Evolutionary conservation across 108 stramenopile species (phyloP).

Genomic region (Stephanodiscus triporus): DNA sequence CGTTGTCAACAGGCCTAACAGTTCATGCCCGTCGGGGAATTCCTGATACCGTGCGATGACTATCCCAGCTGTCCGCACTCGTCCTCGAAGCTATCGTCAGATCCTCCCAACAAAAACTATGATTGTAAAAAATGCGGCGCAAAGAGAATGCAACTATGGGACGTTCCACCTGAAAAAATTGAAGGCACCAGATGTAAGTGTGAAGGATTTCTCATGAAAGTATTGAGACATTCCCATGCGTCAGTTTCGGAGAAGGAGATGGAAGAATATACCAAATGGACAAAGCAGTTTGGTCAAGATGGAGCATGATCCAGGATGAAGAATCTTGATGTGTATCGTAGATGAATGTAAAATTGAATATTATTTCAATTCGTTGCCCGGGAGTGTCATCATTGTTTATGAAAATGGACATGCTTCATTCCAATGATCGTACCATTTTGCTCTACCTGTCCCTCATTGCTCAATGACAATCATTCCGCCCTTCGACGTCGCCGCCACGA

Average conservation of each 20-base stretch:
- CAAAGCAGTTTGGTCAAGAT: conserved; percentile 96
- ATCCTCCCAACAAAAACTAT: conserved; percentile 67
- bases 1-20: conserved; percentile 95
- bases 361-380: not conserved
- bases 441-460: too few relatives aligned
- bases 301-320: conserved; percentile 66
- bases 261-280: conserved; percentile 93
- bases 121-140: conserved; percentile 91
- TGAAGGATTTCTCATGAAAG: conserved; percentile 79
- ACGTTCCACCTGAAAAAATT: conserved; percentile 87
- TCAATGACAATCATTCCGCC: too few relatives aligned
- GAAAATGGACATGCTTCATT: not conserved
- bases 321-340: not conserved
- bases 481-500: too few relatives aligned
- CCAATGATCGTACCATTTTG: too few relatives aligned
- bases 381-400: too few relatives aligned
- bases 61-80: conserved; percentile 94
- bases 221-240: conserved; percentile 70
- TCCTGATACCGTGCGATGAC: conserved; percentile 70
- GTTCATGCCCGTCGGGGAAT: conserved; percentile 69
- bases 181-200: conserved; percentile 71
- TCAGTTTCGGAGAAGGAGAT: conserved; percentile 95
- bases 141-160: conserved; percentile 90
- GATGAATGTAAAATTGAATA: not conserved
- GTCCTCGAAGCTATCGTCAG: conserved; percentile 85